A percentile compares a stretch with the other conserved stretches of the same genome.
phyloP scores from a whole-genome alignment of 1,284 basidiomycete species.

The Cryptococcus depauperatus region DNA sequence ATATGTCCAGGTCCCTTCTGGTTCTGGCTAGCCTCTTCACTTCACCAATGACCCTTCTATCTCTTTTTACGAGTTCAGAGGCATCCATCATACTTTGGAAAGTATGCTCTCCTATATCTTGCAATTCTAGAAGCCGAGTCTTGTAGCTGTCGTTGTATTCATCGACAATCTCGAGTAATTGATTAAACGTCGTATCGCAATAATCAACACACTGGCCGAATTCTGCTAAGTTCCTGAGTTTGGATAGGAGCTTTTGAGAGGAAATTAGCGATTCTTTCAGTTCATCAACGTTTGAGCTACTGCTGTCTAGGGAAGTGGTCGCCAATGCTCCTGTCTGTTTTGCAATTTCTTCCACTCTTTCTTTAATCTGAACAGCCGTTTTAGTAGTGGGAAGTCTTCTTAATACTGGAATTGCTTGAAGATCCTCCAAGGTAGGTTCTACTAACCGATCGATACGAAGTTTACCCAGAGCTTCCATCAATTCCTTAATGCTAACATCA shows the following conservation, averaged over 20 bases:
- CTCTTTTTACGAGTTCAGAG: constrained; percentile 9
- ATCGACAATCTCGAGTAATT: constrained; percentile 23
- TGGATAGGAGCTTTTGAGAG: constrained; percentile 2
- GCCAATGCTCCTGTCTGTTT: neutral
- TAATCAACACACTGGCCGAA: constrained; percentile 12
- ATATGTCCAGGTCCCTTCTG: constrained; percentile 18
- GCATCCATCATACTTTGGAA: neutral
- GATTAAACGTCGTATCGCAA: constrained; percentile 22
- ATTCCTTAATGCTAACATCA: too few species aligned
- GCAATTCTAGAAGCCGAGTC: neutral
- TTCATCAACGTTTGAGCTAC: neutral
- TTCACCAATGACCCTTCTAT: constrained; percentile 17
- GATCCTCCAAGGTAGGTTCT: neutral
- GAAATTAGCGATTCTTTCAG: constrained; percentile 2
- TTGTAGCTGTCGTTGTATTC: neutral
- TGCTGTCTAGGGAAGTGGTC: neutral
- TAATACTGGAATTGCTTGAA: neutral
- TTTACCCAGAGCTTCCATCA: neutral
- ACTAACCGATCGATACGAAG: neutral
- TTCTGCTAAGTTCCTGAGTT: constrained; percentile 13
- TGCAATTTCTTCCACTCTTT: neutral
- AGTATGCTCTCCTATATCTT: neutral
- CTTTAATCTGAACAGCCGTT: neutral
- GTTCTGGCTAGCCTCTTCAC: constrained; percentile 13
- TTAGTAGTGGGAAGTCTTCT: neutral